A percentile compares a stretch with the other conserved stretches of the same genome.
These are phyloP conservation scores for Meira miltonrushii DNA, from an alignment of 1,284 basidiomycete species.

Conservation along the genomic window DNA sequence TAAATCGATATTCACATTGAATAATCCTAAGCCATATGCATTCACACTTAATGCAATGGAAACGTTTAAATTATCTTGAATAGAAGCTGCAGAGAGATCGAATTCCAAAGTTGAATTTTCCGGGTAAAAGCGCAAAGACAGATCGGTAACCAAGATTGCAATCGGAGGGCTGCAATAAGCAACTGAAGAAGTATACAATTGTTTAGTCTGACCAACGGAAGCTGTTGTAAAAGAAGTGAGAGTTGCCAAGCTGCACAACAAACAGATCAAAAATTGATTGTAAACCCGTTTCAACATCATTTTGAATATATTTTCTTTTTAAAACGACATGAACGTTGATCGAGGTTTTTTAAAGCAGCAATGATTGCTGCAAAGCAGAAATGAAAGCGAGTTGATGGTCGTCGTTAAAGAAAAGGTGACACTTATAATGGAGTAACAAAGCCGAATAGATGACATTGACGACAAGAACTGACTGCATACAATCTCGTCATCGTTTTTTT, in stretches of 20 bases:
- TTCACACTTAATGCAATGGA: slow-evolving; percentile 37
- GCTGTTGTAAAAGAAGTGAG: slow-evolving; percentile 11
- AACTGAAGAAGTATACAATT: slow-evolving; percentile 30
- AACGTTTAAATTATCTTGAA: slow-evolving; percentile 26
- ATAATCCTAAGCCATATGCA: slow-evolving; percentile 44
- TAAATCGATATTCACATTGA: slow-evolving; percentile 45
- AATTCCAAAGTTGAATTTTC: slow-evolving; percentile 46
- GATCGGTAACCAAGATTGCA: slow-evolving; percentile 38
- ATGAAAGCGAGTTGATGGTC: too few species aligned
- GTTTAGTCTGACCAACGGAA: neutral
- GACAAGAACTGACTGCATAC: too few species aligned
- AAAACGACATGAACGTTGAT: too few species aligned
- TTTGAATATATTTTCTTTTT: too few species aligned
- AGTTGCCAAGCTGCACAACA: neutral
- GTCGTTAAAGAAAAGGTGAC: too few species aligned
- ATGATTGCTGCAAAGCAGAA: too few species aligned
- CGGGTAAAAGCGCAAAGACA: slow-evolving; percentile 40
- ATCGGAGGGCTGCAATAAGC: slow-evolving; percentile 46
- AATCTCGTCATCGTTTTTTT: too few species aligned
- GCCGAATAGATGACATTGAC: too few species aligned
- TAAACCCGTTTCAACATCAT: too few species aligned
- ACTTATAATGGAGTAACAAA: too few species aligned
- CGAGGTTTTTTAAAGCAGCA: too few species aligned
- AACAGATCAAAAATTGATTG: too few species aligned
- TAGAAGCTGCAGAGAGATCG: slow-evolving; percentile 42